Evolutionary conservation across 306 rosid genomes (phyloP).

Genomic region (Cicer bijugum): DNA sequence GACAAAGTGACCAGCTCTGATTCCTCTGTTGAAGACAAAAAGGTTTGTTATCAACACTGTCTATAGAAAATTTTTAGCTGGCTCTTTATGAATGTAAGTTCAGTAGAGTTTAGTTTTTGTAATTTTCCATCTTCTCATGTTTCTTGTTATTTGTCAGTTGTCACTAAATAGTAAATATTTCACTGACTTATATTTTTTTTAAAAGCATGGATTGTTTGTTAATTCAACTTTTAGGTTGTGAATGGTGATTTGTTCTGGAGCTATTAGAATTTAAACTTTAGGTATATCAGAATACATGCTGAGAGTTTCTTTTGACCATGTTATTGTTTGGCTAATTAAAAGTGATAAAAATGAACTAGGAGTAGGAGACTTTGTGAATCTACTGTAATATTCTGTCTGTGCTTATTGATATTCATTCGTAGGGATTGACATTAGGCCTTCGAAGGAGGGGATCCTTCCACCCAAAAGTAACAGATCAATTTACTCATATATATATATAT

Average conservation of each 20-base stretch:
- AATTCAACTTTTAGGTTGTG: constrained; percentile 1
- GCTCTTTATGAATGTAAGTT: not conserved
- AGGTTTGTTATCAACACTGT: constrained; percentile 55
- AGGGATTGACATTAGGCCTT: no score
- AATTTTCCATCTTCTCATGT: constrained; percentile 15
- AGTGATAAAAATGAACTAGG: not conserved
- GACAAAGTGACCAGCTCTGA: constrained; percentile 44
- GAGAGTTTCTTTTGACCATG: not conserved
- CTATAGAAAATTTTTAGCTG: constrained; percentile 20
- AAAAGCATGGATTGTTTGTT: not conserved
- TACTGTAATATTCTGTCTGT: no score
- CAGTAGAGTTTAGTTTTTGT: constrained; percentile 2
- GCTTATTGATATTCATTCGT: no score
- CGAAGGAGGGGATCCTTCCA: not conserved
- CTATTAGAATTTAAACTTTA: constrained; percentile 11
- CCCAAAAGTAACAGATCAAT: not conserved
- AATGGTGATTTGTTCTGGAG: not conserved
- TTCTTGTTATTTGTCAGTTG: not conserved
- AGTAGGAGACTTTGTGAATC: not conserved
- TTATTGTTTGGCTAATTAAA: not conserved
- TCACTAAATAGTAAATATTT: not conserved
- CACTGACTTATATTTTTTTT: not conserved
- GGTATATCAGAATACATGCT: not conserved
- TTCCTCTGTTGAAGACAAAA: constrained; percentile 50
- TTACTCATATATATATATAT: not conserved